Base-by-base conservation (phyloP, 768 basidiomycete species). In the Wakefieldia striispora region DNA sequence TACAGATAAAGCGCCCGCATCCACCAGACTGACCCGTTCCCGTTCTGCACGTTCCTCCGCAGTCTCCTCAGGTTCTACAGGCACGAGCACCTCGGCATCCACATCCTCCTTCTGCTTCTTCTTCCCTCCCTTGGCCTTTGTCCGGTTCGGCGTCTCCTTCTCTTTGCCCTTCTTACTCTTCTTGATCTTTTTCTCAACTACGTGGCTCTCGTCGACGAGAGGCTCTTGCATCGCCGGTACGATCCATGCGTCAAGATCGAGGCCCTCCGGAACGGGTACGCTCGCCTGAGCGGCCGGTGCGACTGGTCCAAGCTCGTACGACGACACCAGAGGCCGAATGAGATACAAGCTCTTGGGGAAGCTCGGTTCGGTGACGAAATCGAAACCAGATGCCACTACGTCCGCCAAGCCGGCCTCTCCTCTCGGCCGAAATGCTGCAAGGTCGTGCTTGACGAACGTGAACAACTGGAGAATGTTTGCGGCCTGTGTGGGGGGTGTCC, bases 341-440 rank as follows among this genome's bases (percentile, higher is more conserved):
- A 99, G 81, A 66, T 84, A 88, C 12, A 98, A 72, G 58, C 89
- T 91, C 71, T 95, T 94, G 3, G 97, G 97, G 61, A 91, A 95
- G 31, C 70, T 69, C 14, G 81, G 79, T 31, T 55, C 60, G 3
- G 41, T 47, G 21, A 68, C 60, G 6, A 62, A 56, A 42, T 74
- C 77, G 12, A 78, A 79, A 45, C 50, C 45, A 12, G 74, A 69
- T 17, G 68, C 56, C 11, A 70, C 65, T 16, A 66, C 51, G 14
- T 73, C 76, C 24, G 71, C 71, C 29, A 70, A 69, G 2, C 70
- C 68, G 36, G 59, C 43, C 8, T 60, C 65, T 5, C 68, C 62
- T 46, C 67, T 75, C 0, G 82, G 78, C 45, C 70, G 75, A 65
- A 80, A 79, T 1, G 73, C 68, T 11, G 75, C 72, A 17, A 94